A percentile compares a stretch with the other conserved stretches of the same genome.
These are phyloP conservation scores for Xylaria venustula DNA, from an alignment of 495 filamentous ascomycete species.

Conservation along the genomic window DNA sequence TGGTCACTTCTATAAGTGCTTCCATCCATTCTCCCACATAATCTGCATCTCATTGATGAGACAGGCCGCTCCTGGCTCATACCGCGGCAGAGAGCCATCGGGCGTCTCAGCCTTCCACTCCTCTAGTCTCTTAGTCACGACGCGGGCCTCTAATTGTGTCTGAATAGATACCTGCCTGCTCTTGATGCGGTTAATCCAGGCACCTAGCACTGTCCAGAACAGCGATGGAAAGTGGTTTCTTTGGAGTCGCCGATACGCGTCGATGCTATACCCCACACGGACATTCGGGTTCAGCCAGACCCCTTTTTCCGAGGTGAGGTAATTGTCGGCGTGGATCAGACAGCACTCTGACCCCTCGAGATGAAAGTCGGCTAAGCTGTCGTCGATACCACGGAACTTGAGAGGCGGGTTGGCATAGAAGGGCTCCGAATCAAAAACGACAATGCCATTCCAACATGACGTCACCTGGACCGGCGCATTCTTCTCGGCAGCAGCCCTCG, in stretches of 20 bases:
- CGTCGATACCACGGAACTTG: conserved; percentile 68
- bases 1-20: conserved; percentile 55
- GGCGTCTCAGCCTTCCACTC: conserved; percentile 39
- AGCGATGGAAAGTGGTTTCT: conserved; percentile 31
- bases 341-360: conserved; percentile 83
- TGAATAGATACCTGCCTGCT: conserved; percentile 46
- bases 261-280: conserved; percentile 65
- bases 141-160: conserved; percentile 35
- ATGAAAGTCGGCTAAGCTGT: conserved; percentile 64
- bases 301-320: conserved; percentile 49
- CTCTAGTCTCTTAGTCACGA: conserved; percentile 39
- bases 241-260: conserved; percentile 57
- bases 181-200: conserved; percentile 59
- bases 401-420: conserved; percentile 55
- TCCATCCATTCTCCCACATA: conserved; percentile 71
- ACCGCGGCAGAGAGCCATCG: conserved; percentile 27
- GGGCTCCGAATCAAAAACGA: conserved; percentile 43
- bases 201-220: conserved; percentile 28
- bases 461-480: conserved; percentile 63
- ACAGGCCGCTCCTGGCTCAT: conserved; percentile 62
- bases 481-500: conserved; percentile 55
- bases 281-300: conserved; percentile 79
- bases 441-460: conserved; percentile 86
- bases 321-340: conserved; percentile 77
- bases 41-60: conserved; percentile 87